Percentiles rank a stretch among this genome's conserved stretches.
phyloP scores from a whole-genome alignment of 73 alveolate genomes.

The Paramecium biaurelia region DNA sequence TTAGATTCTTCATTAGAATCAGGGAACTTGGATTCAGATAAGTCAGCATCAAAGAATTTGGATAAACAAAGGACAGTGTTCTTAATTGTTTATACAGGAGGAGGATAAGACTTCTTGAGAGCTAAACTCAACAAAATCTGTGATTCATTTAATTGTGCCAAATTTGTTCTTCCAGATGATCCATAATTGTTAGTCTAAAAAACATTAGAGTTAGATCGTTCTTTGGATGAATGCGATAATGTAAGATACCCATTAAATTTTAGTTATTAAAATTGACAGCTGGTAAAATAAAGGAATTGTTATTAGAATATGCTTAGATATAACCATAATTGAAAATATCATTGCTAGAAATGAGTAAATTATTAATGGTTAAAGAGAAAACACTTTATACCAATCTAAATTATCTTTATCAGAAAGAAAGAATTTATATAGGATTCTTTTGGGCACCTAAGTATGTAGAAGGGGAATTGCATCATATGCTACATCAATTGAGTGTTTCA shows the following conservation, averaged over 20 bases:
- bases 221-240: constrained; percentile 60
- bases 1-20: constrained; percentile 66
- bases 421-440: constrained; percentile 73
- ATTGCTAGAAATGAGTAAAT: constrained; percentile 68
- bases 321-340: constrained; percentile 68
- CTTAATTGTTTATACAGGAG: constrained; percentile 87
- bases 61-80: constrained; percentile 70
- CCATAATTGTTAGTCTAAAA: constrained; percentile 51
- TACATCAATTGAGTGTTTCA: constrained; percentile 59
- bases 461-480: constrained; percentile 62
- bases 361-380: constrained; percentile 78
- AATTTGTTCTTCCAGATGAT: constrained; percentile 61
- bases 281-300: constrained; percentile 66
- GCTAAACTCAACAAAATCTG: constrained; percentile 81
- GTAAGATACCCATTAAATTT: not conserved
- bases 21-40: constrained; percentile 28
- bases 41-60: not conserved
- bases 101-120: constrained; percentile 72
- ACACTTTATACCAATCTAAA: constrained; percentile 71
- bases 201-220: constrained; percentile 61
- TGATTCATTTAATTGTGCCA: constrained; percentile 85
- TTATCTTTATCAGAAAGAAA: constrained; percentile 61
- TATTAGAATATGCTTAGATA: constrained; percentile 59
- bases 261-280: constrained; percentile 67
- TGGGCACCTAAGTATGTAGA: constrained; percentile 82